Evolutionary conservation across 805 yeast genomes (phyloP), one percentile per base, ranked within the genome.

Genomic region (Ogataea methanolica): DNA sequence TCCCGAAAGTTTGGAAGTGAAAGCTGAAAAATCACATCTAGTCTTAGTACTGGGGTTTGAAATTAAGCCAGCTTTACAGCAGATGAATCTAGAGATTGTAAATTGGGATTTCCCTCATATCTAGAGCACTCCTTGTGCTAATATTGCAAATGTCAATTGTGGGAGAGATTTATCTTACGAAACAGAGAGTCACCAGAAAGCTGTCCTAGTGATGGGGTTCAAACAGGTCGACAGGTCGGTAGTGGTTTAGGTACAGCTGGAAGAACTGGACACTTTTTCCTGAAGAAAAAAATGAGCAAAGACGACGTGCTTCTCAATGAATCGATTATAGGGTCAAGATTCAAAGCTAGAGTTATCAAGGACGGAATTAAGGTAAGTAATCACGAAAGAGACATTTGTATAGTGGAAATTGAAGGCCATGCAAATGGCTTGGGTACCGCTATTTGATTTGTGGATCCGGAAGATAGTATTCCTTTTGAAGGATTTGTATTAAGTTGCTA

Each of bases 231-330:
- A 61, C 44, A 40, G 65, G n/a, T 61, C 65, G 3, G 62, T 1
- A 56, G 61, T 49, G 65, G 65, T 14, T 60, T 63, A 2, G 61
- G 62, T 12, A 60, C 65, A 2, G 62, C 63, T 6, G 65, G 64
- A 2, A 48, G 63, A 34, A 49, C 54, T 2, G 62, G 61, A 0
- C 53, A 50, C 29, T 47, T 59, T 4, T 59, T 45, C 33, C 42
- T 60, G 31, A 51, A 54, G 19, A 53, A 53, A 2, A 26, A 40
- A 23, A 22, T 58, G 5, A n/a, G 42, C 0, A 29, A 26, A 2
- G 45, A 50, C 1, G 8, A 48, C 22, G 36, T 9, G 2, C 52
- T 52, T 41, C 53, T 55, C 16, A 61, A 61, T 45, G 59, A 61
- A 44, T 60, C 65, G 6, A 49, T 61, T 5, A 57, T 61, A 16